Percentiles rank a stretch among this genome's conserved stretches.
Conservation (phyloP, 2,329 filamentous ascomycete genomes). For the Biscogniauxia sp. region DNA sequence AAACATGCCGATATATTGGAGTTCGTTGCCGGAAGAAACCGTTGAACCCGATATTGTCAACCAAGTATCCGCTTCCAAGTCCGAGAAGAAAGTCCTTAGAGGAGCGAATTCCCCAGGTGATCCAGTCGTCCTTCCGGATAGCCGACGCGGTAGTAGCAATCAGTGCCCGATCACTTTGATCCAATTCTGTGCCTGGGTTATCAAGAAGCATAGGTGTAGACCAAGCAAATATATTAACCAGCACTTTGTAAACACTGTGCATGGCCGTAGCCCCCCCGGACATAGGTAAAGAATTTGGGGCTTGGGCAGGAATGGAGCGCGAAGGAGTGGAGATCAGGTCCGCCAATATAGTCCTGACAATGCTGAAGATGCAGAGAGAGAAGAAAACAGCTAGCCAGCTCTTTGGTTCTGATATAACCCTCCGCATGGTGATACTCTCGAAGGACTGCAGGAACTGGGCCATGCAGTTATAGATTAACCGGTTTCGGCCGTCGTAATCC, state of each 20-base stretch:
- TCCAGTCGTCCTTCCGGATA: conserved; percentile 48
- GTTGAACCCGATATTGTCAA: conserved; percentile 38
- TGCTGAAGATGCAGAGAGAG: conserved; percentile 58
- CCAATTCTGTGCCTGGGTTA: conserved; percentile 38
- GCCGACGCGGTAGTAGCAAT: conserved; percentile 43
- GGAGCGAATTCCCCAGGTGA: conserved; percentile 43
- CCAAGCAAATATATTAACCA: conserved; percentile 48
- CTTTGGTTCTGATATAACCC: conserved; percentile 38
- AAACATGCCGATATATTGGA: conserved; percentile 32
- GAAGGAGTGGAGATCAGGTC: conserved; percentile 41
- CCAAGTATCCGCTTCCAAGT: conserved; percentile 44
- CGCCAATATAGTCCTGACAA: conserved; percentile 50
- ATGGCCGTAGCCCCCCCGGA: conserved; percentile 35
- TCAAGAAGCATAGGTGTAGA: conserved; percentile 46
- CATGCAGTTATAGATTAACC: conserved; percentile 49
- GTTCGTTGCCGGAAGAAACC: conserved; percentile 42
- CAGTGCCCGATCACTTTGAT: conserved; percentile 45
- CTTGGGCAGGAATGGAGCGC: conserved; percentile 23
- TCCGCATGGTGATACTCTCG: conserved; percentile 43
- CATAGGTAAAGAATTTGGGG: conserved; percentile 25
- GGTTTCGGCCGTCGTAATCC: conserved; percentile 46
- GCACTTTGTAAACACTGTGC: conserved; percentile 49
- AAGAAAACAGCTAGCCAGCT: conserved; percentile 53
- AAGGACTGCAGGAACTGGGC: conserved; percentile 52
- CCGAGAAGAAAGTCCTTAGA: conserved; percentile 49